These are phyloP conservation scores for Durusdinium trenchii DNA, from an alignment of 73 alveolate species.

Conservation along the genomic window DNA sequence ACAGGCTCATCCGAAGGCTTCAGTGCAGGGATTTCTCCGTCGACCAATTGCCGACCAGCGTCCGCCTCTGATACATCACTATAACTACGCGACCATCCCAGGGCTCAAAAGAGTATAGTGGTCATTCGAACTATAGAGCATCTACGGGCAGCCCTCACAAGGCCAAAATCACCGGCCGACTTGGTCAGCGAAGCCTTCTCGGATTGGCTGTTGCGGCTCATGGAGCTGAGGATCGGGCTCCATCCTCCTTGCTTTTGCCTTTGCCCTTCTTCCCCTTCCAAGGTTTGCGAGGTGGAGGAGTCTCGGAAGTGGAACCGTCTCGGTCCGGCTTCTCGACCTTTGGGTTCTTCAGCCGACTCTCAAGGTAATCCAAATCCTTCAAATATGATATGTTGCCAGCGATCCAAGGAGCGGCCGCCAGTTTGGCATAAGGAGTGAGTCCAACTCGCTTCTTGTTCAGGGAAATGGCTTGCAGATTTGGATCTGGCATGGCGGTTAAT, in stretches of 20 bases:
- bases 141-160: too few relatives aligned
- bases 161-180: too few relatives aligned
- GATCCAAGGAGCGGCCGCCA: constrained; percentile 4
- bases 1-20: not conserved
- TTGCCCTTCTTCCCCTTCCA: not conserved
- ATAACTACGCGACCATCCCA: too few relatives aligned
- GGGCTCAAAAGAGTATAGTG: too few relatives aligned
- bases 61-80: too few relatives aligned
- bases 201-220: too few relatives aligned
- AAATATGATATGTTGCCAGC: not conserved
- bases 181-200: too few relatives aligned
- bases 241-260: not conserved
- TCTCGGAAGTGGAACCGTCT: too few relatives aligned
- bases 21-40: too few relatives aligned
- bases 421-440: not conserved
- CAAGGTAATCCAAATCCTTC: not conserved
- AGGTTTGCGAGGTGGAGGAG: not conserved
- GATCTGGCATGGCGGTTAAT: not conserved
- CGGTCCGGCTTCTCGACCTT: not conserved
- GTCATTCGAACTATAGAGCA: too few relatives aligned
- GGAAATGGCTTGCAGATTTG: not conserved
- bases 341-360: not conserved
- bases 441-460: not conserved
- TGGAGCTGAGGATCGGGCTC: too few relatives aligned
- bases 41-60: too few relatives aligned